A percentile compares a stretch with the other conserved stretches of the same genome.
phyloP scores from a whole-genome alignment of 108 stramenopile species.

The Nitzschia inconspicua region DNA sequence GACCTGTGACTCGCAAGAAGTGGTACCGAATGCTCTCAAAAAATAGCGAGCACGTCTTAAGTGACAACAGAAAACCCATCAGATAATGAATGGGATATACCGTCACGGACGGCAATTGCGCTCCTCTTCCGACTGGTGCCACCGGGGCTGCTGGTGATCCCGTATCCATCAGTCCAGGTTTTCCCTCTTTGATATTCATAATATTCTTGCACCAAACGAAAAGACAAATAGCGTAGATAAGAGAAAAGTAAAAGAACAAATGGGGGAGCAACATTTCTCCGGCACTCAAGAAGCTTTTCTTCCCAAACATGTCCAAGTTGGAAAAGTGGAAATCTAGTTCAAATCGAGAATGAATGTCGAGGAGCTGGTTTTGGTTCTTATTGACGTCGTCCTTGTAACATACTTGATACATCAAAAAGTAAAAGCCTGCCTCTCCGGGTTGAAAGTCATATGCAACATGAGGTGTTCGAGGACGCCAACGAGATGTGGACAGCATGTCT shows the following conservation, averaged over 20 bases:
- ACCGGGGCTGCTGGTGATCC: conserved; percentile 14
- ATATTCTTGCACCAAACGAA: conserved; percentile 74
- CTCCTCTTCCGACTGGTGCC: background rate
- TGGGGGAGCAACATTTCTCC: conserved; percentile 88
- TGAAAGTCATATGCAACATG: conserved; percentile 42
- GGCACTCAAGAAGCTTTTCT: conserved; percentile 81
- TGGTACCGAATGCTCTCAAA: conserved; percentile 90
- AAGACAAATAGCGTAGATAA: conserved; percentile 63
- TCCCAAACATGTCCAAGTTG: conserved; percentile 77
- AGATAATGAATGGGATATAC: conserved; percentile 94
- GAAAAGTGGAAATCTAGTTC: conserved; percentile 80
- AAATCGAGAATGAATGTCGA: conserved; percentile 64
- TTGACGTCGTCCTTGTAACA: conserved; percentile 35
- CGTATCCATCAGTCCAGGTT: conserved; percentile 30
- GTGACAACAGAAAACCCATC: conserved; percentile 81
- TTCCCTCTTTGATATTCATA: conserved; percentile 45
- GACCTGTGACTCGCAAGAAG: conserved; percentile 85
- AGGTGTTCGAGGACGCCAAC: conserved; percentile 48
- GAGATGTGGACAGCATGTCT: conserved; percentile 53
- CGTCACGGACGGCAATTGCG: conserved; percentile 8
- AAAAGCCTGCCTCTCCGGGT: conserved; percentile 70
- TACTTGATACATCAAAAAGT: conserved; percentile 89
- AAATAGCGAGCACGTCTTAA: conserved; percentile 82
- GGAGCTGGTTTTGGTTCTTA: conserved; percentile 1
- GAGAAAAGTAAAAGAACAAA: conserved; percentile 79